Evolutionary conservation across 2,329 filamentous ascomycete species (phyloP).

Genomic region (Cladosporium sp.): DNA sequence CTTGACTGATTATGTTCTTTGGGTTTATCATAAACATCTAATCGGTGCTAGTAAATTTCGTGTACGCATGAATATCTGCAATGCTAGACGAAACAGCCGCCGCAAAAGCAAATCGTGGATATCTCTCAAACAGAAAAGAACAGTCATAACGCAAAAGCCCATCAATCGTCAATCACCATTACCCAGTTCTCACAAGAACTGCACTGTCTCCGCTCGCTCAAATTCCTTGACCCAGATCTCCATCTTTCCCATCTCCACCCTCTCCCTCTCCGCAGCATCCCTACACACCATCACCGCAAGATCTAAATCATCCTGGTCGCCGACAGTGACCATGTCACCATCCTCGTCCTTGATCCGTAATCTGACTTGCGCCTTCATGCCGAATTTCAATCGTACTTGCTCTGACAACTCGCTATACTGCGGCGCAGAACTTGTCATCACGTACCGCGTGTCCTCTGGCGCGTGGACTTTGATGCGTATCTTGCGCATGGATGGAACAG

Average conservation of each 20-base stretch:
- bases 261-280: slow-evolving; percentile 56
- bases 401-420: slow-evolving; percentile 74
- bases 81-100: too few relatives aligned
- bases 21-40: too few relatives aligned
- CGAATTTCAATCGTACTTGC: slow-evolving; percentile 83
- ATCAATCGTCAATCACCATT: not conserved
- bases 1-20: not conserved
- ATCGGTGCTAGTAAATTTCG: too few relatives aligned
- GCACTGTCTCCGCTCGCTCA: not conserved
- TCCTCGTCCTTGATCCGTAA: slow-evolving; percentile 86
- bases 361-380: slow-evolving; percentile 71
- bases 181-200: not conserved
- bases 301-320: slow-evolving; percentile 92
- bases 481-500: slow-evolving; percentile 57
- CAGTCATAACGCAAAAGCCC: not conserved
- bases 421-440: slow-evolving; percentile 62
- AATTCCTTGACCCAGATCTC: slow-evolving; percentile 57
- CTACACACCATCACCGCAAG: slow-evolving; percentile 71
- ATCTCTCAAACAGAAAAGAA: not conserved
- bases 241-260: slow-evolving; percentile 83
- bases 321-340: slow-evolving; percentile 94
- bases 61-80: too few relatives aligned
- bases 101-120: not conserved
- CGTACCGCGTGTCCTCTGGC: slow-evolving; percentile 81
- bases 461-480: slow-evolving; percentile 89